Percentiles rank a stretch among this genome's conserved stretches.
These are phyloP conservation scores for Trichoderma koningii DNA, from an alignment of 2,329 filamentous ascomycete species.

Conservation along the genomic window DNA sequence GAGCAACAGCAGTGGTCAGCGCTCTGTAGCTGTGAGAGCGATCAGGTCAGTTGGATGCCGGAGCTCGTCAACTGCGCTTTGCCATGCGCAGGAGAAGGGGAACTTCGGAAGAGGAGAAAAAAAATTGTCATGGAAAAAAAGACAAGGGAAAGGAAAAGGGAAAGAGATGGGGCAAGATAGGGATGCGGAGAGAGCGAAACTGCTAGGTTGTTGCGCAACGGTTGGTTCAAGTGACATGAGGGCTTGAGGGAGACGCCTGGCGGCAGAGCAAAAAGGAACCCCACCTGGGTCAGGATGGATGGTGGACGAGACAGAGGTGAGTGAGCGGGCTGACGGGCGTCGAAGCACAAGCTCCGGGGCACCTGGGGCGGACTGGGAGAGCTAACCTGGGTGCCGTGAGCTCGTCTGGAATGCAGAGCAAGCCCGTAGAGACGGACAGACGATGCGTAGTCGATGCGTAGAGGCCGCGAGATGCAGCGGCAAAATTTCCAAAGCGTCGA, in stretches of 20 bases:
- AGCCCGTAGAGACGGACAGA: not conserved
- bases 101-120: not conserved
- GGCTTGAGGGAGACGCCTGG: conserved; percentile 27
- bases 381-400: conserved; percentile 18
- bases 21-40: conserved; percentile 1
- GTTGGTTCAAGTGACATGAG: conserved; percentile 24
- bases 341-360: conserved; percentile 26
- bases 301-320: conserved; percentile 37
- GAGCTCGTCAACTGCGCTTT: conserved; percentile 7
- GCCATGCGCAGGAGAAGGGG: conserved; percentile 2
- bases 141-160: not conserved
- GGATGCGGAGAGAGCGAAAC: conserved; percentile 25
- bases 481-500: conserved; percentile 11
- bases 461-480: conserved; percentile 11
- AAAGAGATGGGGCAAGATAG: conserved; percentile 22
- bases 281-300: conserved; percentile 37
- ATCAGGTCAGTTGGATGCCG: conserved; percentile 24
- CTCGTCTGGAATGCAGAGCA: conserved; percentile 22
- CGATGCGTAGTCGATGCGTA: not conserved
- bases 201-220: conserved; percentile 27
- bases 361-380: not conserved
- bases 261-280: conserved; percentile 35
- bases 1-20: conserved; percentile 16
- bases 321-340: conserved; percentile 23
- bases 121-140: conserved; percentile 9